Conservation (phyloP, 108 stramenopile species). For the Skeletonema potamos region DNA sequence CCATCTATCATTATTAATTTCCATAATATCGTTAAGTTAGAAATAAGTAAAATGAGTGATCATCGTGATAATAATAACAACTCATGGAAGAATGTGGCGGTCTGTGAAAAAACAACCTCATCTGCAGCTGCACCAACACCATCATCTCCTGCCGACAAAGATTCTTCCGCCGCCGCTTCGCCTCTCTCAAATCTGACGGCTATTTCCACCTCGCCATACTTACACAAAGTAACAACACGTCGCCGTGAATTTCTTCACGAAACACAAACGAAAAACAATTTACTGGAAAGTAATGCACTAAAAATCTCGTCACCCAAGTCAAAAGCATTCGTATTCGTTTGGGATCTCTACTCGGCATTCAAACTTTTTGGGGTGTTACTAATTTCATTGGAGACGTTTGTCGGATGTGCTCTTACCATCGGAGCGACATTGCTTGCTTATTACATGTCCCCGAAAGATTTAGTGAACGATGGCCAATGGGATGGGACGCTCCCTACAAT, state of each 20-base stretch:
- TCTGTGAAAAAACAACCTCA: background rate
- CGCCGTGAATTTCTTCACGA: background rate
- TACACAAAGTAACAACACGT: background rate
- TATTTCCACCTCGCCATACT: background rate
- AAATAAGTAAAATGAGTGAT: too few species aligned
- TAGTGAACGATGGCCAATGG: slow-evolving; percentile 20
- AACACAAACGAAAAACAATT: background rate
- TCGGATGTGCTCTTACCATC: slow-evolving; percentile 54
- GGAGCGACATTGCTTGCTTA: slow-evolving; percentile 44
- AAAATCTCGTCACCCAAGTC: background rate
- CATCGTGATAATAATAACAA: background rate
- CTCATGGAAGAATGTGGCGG: background rate
- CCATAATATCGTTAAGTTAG: too few species aligned
- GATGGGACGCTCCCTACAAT: slow-evolving; percentile 33
- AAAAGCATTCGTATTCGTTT: slow-evolving; percentile 18
- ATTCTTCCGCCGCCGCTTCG: background rate
- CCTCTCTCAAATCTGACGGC: background rate
- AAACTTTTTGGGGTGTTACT: slow-evolving; percentile 46
- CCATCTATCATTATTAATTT: too few species aligned
- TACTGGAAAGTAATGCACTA: background rate
- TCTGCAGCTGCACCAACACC: background rate
- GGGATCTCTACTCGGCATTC: slow-evolving; percentile 42
- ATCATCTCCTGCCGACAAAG: background rate
- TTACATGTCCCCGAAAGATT: slow-evolving; percentile 1
- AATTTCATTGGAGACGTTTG: slow-evolving; percentile 49